Base-by-base conservation (phyloP, 1,284 basidiomycete species). In the Cryptococcus floricola region DNA sequence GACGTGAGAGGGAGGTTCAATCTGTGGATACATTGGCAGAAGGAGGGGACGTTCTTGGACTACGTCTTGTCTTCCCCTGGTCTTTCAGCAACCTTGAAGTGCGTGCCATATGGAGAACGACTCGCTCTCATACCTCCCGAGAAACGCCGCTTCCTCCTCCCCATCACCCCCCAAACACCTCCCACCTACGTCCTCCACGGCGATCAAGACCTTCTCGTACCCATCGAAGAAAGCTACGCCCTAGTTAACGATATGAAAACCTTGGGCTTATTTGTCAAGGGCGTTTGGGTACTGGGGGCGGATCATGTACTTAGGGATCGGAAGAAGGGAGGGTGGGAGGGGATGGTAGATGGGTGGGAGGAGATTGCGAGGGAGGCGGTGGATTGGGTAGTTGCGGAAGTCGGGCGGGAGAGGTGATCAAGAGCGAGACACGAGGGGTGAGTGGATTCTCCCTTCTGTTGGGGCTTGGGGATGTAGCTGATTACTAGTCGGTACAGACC, bases 231-330 rank as follows among this genome's bases (percentile, higher is more conserved):
- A 25, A 46, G 51, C 14, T 42, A 39, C 19, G 53, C 41, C 12
- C 23, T 41, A 6, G 25, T 41, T 13, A 23, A 51, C 6, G 50
- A 56, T 8, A 39, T 57, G 47, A 28, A 46, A 12, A 28, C 27
- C n/a, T 7, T 45, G 14, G 46, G 42, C 5, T 25, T 53, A 14
- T 39, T 46, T 16, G 38, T 45, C 13, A 38, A 47, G 8, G 13
- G 28, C 4, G 41, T 27, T 16, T 56, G 58, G 58, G 51, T 60
- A 19, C 48, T 53, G 27, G 54, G 54, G 39, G 54, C 58, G 8
- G 48, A 39, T 31, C 54, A 56, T 50, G 54, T 47, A 1, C 41
- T 60, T n/a, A 10, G 56, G 16, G 51, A 50, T 46, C 31, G 25
- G 25, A 28, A 25, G 44, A 46, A 46, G 44, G 44, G 44, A 16